Conservation (phyloP, 108 stramenopile species). For the Fragilariopsis cylindrus region DNA sequence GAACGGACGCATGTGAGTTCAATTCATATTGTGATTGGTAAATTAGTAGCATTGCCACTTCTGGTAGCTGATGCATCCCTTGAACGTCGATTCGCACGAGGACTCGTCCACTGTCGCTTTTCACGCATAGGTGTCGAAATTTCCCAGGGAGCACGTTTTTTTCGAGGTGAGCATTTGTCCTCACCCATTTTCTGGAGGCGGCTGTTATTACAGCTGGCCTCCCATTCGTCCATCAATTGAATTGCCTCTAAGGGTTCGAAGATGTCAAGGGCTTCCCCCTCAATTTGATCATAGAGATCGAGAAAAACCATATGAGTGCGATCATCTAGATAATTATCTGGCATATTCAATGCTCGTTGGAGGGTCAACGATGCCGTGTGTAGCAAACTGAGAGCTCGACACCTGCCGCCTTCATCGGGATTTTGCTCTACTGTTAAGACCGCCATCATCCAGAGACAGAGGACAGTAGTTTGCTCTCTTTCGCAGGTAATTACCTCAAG, state of each 20-base stretch:
- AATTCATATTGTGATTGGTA: too few species aligned
- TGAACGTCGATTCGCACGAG: neutral
- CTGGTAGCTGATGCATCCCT: neutral
- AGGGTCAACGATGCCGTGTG: constrained; percentile 40
- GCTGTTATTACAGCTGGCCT: constrained; percentile 1
- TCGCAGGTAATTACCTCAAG: constrained; percentile 1
- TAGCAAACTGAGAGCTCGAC: constrained; percentile 46
- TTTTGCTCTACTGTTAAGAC: constrained; percentile 31
- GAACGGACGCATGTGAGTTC: too few species aligned
- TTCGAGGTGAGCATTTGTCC: neutral
- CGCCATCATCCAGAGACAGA: constrained; percentile 47
- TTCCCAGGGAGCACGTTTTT: constrained; percentile 10
- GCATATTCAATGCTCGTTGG: constrained; percentile 8
- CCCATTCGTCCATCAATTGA: constrained; percentile 1
- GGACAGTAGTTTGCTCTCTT: constrained; percentile 34
- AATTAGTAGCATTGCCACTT: too few species aligned
- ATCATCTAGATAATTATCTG: constrained; percentile 12
- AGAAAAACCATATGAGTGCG: constrained; percentile 14
- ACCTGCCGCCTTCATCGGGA: constrained; percentile 45
- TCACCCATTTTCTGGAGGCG: neutral
- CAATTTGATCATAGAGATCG: constrained; percentile 32
- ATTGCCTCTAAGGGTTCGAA: constrained; percentile 34
- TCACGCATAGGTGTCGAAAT: constrained; percentile 33
- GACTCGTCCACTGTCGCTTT: constrained; percentile 26
- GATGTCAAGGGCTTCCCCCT: constrained; percentile 41